Base-by-base conservation (phyloP, 495 filamentous ascomycete genomes). In the Aspergillus bertholletiae region DNA sequence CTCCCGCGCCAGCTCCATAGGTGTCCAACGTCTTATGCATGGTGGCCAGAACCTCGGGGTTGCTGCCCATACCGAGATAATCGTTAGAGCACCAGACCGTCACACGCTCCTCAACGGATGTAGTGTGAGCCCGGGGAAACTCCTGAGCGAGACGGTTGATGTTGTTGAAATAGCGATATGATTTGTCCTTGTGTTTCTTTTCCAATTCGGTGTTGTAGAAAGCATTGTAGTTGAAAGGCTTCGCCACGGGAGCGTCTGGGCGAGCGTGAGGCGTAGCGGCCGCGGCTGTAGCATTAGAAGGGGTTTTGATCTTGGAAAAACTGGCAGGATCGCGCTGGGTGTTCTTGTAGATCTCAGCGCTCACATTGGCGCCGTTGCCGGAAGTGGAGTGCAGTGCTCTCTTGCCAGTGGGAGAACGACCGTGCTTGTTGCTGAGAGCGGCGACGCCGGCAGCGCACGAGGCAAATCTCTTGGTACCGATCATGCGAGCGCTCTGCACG, bases 91-190 rank as follows among this genome's bases (percentile, higher is more conserved):
- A 98, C 94, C 95, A 98, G 32, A 97, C 93, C 4, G 92, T 96
- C 49, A 98, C 94, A n/a, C 83, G 82, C 57, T 96, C 89, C 58
- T 96, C 88, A 61, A 81, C 81, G 43, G 77, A 85, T 13, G 91
- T 80, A 74, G 94, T 94, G 70, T 98, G 94, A 17, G 94, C 94
- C 37, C 88, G 89, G 21, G 94, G 94, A 64, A 98, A 98, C 57
- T 97, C 90, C 74, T 95, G 87, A 53, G 95, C 94, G 54, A 98
- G 80, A 21, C 94, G 90, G 68, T 98, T 98, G 85, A 98, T 98
- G 78, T 98, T 98, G 79, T 98, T 98, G 83, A 98, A 98, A 78
- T 98, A 97, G 62, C 94, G 90, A 77, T 98, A 98, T 34, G 90
- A 96, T 77, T 96, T 97, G 80, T 98, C 95, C 79, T 96, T 92